Evolutionary conservation across 495 filamentous ascomycete species (phyloP), one percentile per base, ranked within the genome.

Genomic region (Penicillium steckii): DNA sequence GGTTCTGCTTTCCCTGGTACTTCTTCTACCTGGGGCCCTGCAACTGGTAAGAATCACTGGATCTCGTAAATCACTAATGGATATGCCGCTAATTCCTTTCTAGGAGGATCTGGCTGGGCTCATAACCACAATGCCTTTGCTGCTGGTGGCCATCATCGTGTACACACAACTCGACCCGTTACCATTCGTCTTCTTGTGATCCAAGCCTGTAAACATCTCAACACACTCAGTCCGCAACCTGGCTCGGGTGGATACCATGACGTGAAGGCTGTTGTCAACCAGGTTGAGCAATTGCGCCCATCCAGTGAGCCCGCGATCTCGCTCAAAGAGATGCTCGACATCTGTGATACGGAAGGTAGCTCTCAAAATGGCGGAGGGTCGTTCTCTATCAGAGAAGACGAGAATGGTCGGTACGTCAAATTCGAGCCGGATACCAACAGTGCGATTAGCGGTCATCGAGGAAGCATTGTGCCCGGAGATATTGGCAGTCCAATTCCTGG

Each of bases 311-410:
- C 79, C 2, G 68, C 80, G 0, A 81, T 94, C 51, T 73, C 73
- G 3, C 73, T 88, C 45, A 73, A 82, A 24, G 91, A 96, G 55
- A 77, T 98, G 67, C 76, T 91, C n/a, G 87, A 90, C 42, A 89
- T 95, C 49, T 93, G 88, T 67, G 92, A 97, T 54, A 95, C 92
- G 1, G 87, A 94, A 64, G 94, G 94, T 50, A 95, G 89, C 59
- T 62, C 74, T 0, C 81, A 87, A 43, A 97, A 97, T 56, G 94
- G 94, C 46, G 94, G 94, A 46, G 94, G 94, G 17, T 85, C 77
- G 35, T 95, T 97, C 65, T 80, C 78, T 21, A 75, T 87, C 49
- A 75, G 75, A 43, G 77, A 79, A 33, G 77, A 82, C 35, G 78
- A 68, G 8, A 71, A 72, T 23, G 67, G 65, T 42, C 72, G 70